These are phyloP conservation scores for Paecilomyces sp. DNA, from an alignment of 2,329 filamentous ascomycete genomes.

Conservation along the genomic window DNA sequence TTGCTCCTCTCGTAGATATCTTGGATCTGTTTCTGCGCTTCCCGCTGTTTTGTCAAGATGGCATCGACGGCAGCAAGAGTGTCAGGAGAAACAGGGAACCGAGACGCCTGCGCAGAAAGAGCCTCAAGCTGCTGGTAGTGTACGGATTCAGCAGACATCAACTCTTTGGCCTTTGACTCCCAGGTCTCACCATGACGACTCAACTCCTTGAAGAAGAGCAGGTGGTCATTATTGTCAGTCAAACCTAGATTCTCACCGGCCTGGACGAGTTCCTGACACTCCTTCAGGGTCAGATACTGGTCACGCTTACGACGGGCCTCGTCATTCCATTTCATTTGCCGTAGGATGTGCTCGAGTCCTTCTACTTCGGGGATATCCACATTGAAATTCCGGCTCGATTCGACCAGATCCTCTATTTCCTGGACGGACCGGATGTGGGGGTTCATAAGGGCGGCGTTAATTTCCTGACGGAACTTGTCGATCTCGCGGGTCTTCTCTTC, in stretches of 20 bases:
- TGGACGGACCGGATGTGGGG: constrained; percentile 57
- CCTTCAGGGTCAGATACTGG: constrained; percentile 63
- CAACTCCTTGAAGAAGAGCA: constrained; percentile 69
- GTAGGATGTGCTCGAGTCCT: constrained; percentile 68
- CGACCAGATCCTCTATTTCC: constrained; percentile 84
- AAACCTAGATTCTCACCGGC: constrained; percentile 73
- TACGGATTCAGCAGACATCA: constrained; percentile 84
- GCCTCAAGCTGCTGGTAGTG: constrained; percentile 94
- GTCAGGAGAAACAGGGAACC: constrained; percentile 72
- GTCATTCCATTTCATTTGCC: constrained; percentile 83
- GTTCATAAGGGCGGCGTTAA: constrained; percentile 62
- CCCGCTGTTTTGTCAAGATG: constrained; percentile 90
- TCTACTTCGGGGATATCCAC: constrained; percentile 88
- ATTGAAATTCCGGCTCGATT: constrained; percentile 81
- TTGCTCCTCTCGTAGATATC: constrained; percentile 73
- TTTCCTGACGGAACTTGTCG: constrained; percentile 73
- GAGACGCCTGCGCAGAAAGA: constrained; percentile 72
- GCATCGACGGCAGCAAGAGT: constrained; percentile 79
- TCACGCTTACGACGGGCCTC: constrained; percentile 62
- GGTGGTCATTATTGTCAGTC: constrained; percentile 69
- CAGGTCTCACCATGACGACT: constrained; percentile 71
- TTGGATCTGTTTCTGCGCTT: constrained; percentile 82
- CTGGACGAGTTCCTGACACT: constrained; percentile 71
- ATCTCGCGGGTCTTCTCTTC: constrained; percentile 81
- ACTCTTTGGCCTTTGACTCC: constrained; percentile 87